phyloP scores from a whole-genome alignment of 2,329 filamentous ascomycete genomes.

The Colletotrichum costaricense region DNA sequence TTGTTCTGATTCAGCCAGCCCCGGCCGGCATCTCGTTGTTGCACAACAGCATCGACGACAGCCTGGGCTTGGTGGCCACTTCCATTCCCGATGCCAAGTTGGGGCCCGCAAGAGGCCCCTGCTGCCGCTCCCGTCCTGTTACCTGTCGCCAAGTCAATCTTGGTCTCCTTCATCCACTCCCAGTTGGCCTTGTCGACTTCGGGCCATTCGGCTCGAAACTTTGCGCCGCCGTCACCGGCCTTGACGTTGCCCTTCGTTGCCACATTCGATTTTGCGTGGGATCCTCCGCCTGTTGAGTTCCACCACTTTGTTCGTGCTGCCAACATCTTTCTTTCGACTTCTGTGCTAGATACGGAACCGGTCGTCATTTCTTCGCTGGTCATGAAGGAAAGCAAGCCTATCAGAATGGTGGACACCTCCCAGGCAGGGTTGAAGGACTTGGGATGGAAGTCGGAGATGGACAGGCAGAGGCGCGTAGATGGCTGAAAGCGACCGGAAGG shows the following conservation, averaged over 20 bases:
- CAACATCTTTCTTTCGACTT: conserved; percentile 81
- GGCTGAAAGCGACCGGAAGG: conserved; percentile 96
- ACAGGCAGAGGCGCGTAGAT: conserved; percentile 90
- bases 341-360: conserved; percentile 82
- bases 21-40: conserved; percentile 82
- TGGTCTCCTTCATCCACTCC: conserved; percentile 88
- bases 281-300: conserved; percentile 94
- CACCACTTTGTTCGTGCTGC: conserved; percentile 89
- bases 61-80: conserved; percentile 74
- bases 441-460: conserved; percentile 97
- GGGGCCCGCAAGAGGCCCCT: conserved; percentile 59
- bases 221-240: conserved; percentile 90
- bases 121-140: conserved; percentile 64
- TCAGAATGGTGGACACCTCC: conserved; percentile 97
- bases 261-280: conserved; percentile 65
- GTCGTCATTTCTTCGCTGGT: conserved; percentile 99
- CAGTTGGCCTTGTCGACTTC: conserved; percentile 91
- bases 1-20: conserved; percentile 87
- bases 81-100: conserved; percentile 69
- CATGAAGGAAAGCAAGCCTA: conserved; percentile 96
- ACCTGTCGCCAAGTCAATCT: conserved; percentile 83
- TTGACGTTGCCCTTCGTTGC: conserved; percentile 83
- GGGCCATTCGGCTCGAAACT: conserved; percentile 90
- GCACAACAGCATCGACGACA: conserved; percentile 81
- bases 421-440: conserved; percentile 98